phyloP scores from a whole-genome alignment of 257 asterid species.

The Cruciata laevipes region DNA sequence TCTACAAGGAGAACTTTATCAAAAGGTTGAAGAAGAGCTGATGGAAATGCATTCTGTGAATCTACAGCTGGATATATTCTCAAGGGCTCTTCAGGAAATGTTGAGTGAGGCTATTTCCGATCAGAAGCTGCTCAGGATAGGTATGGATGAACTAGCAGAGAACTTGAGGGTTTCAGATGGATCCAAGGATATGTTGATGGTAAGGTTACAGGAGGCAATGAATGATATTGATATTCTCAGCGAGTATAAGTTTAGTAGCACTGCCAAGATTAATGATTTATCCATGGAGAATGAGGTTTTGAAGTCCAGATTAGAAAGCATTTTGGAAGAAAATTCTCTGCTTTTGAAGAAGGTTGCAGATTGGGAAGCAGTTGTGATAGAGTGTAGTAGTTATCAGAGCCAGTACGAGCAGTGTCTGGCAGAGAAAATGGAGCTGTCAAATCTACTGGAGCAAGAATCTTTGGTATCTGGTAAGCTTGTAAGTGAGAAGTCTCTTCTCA shows the following conservation, averaged over 20 bases:
- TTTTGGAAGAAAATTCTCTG: constrained; percentile 45
- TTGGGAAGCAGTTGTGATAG: constrained; percentile 31
- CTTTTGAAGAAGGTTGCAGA: constrained; percentile 52
- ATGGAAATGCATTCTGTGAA: constrained; percentile 61
- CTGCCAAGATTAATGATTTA: constrained; percentile 50
- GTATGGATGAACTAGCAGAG: constrained; percentile 42
- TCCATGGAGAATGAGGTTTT: constrained; percentile 55
- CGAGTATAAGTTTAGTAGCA: constrained; percentile 51
- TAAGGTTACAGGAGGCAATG: constrained; percentile 54
- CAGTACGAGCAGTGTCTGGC: constrained; percentile 57
- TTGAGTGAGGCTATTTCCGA: constrained; percentile 48
- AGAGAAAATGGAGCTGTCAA: constrained; percentile 54
- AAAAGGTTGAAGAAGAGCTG: constrained; percentile 82
- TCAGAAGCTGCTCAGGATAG: constrained; percentile 30
- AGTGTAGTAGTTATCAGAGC: constrained; percentile 34
- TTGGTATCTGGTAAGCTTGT: constrained; percentile 42
- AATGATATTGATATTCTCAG: constrained; percentile 53
- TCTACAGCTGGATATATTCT: constrained; percentile 69
- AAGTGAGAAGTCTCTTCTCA: constrained; percentile 40
- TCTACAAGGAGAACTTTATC: constrained; percentile 72
- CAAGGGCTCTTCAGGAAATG: constrained; percentile 54
- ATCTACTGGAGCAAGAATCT: constrained; percentile 46
- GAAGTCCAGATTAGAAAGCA: constrained; percentile 47
- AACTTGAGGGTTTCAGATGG: constrained; percentile 50
- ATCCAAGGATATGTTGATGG: constrained; percentile 52